Evolutionary conservation across 495 filamentous ascomycete species (phyloP), one percentile per base, ranked within the genome.

Genomic region (Aspergillus saccharolyticus): DNA sequence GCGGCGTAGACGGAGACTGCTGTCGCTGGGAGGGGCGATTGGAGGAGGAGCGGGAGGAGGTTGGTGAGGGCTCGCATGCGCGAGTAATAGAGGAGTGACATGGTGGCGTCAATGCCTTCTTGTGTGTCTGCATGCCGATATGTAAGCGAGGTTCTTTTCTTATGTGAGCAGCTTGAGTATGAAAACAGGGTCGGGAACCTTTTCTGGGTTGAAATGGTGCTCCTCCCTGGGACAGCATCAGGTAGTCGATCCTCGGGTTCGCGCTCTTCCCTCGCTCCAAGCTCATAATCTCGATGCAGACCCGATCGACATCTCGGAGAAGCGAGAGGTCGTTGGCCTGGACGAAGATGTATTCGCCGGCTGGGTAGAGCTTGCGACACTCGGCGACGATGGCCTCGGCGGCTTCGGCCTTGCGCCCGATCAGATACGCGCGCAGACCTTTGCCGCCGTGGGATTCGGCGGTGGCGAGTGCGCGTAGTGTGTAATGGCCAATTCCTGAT

Each of bases 401-500:
- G 18, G 54, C 54, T 7, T 56, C 14, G 9, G 54, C 25, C 9
- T 56, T 56, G 19, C 54, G 30, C 5, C 54, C 54, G 6, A 56
- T 45, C 17, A 56, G 30, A 19, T 56, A 56, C 2, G 24, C 54
- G 28, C 54, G 54, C 8, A 56, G 22, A 7, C 54, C 54, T 39
- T 56, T 48, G 22, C 54, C 54, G 10, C 20, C 8, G 14, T 24
- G 21, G 18, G 44, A 18, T 39, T 33, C 33, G 0, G 45, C 54
- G 12, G 18, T 42, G n/a, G 45, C 54, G 2, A 56, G 19, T 9
- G 54, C 54, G 24, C 54, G 44, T 3, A 56, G 44, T 8, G 54
- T 56, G 44, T 56, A 56, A 45, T 56, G 54, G n/a, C 44, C 54
- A 18, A 56, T 56, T n/a, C 54, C 54, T 49, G 54, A 56, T 44